Percentiles rank a stretch among this genome's conserved stretches.
Conservation (phyloP, 1,139 yeast genomes). For the Protomyces pachydermus region DNA sequence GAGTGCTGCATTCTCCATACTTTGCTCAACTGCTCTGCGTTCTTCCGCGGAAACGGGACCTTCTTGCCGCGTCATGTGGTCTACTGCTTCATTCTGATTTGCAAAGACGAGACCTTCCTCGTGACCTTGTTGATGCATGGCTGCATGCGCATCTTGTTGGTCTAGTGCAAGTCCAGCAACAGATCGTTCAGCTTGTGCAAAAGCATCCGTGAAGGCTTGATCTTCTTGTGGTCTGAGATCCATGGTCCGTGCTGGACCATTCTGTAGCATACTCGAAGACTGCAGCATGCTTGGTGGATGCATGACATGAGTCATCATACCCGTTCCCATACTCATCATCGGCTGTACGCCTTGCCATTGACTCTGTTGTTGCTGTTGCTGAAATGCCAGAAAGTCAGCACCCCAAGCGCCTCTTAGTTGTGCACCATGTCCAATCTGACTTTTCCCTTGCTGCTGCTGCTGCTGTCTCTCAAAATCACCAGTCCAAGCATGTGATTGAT, state of each 20-base stretch:
- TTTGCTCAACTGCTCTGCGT: neutral
- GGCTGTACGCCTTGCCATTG: neutral
- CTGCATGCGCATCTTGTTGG: neutral
- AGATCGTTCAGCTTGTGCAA: slow-evolving; percentile 18
- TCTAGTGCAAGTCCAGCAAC: neutral
- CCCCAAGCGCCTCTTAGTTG: neutral
- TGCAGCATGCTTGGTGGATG: neutral
- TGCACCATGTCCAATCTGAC: neutral
- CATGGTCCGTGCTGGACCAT: neutral
- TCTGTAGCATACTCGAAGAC: neutral
- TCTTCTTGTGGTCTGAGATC: neutral
- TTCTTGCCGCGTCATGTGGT: neutral
- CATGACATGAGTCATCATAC: neutral
- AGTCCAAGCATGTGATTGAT: neutral
- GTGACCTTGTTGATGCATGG: neutral
- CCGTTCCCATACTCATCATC: neutral
- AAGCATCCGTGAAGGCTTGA: slow-evolving; percentile 11
- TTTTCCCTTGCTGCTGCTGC: neutral
- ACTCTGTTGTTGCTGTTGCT: neutral
- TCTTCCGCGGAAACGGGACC: neutral
- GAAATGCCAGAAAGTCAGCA: neutral
- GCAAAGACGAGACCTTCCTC: neutral
- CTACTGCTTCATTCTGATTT: neutral
- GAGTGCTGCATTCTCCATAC: slow-evolving; percentile 7
- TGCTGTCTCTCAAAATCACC: neutral